Conservation (phyloP, 768 basidiomycete genomes). For the Boletus insuetus region DNA sequence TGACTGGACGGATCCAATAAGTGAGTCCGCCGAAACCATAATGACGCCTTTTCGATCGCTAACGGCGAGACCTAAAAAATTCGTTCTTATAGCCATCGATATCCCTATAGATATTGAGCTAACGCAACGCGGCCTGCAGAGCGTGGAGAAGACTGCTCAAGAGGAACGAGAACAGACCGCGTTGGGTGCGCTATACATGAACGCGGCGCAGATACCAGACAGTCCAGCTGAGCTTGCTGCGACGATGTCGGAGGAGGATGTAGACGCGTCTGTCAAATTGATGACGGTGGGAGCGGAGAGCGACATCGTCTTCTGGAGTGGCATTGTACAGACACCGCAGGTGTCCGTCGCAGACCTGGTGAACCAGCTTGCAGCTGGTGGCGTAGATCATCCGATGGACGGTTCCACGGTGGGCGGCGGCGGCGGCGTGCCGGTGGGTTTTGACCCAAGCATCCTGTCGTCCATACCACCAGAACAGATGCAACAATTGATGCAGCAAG, state of each 20-base stretch:
- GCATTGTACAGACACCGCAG: constrained; percentile 24
- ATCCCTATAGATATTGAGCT: constrained; percentile 56
- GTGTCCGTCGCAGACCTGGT: constrained; percentile 70
- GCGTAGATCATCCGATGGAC: constrained; percentile 39
- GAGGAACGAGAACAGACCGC: constrained; percentile 78
- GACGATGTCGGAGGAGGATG: constrained; percentile 64
- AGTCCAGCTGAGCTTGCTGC: constrained; percentile 67
- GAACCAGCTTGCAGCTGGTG: constrained; percentile 54
- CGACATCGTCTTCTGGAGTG: constrained; percentile 65
- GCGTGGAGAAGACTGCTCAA: constrained; percentile 66
- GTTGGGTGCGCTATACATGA: constrained; percentile 73
- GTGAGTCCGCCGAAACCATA: constrained; percentile 48
- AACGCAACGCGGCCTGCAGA: constrained; percentile 58
- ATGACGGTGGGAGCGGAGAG: constrained; percentile 74
- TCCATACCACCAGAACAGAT: constrained; percentile 57
- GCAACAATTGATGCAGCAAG: constrained; percentile 55
- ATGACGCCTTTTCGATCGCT: constrained; percentile 20
- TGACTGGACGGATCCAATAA: constrained; percentile 80
- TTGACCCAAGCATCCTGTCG: constrained; percentile 43
- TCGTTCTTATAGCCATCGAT: constrained; percentile 49
- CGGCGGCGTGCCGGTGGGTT: constrained; percentile 32
- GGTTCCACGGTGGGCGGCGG: constrained; percentile 28
- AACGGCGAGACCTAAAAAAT: constrained; percentile 8
- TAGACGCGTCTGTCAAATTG: constrained; percentile 54
- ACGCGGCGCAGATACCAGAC: constrained; percentile 69